Evolutionary conservation across 345 rosid species (phyloP), one percentile per base, ranked within the genome.

Genomic region (Eucalyptus erythrocorys): DNA sequence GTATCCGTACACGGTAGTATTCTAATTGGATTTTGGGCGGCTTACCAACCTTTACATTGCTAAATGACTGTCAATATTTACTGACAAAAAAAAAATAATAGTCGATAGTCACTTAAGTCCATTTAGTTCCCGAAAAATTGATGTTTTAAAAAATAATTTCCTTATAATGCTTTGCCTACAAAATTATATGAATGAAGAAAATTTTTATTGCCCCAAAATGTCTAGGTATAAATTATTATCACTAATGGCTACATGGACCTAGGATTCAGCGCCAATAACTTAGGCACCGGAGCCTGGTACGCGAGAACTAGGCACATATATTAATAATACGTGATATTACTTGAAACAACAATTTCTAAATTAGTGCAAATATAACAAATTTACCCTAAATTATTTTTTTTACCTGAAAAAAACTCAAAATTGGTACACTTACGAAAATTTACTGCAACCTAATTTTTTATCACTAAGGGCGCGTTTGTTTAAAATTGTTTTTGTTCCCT

Each of bases 331-430:
- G 1, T 59, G 7, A 59, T n/a, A 59, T 26, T 59, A 22, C n/a
- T 59, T 59, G 66, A 59, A 59, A 59, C 32, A 59, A 59, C 4
- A 59, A 59, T 59, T 59, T 0, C 2, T 26, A 27, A 7, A 51
- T 0, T 1, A 1, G 26, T 51, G 8, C 0, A 51, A 51, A 21
- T 51, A 51, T 51, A 5, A 51, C 4, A 51, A 51, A 51, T 51
- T 51, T 51, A 19, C 1, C 0, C 4, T 1, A 7, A 51, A 19
- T 13, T 48, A 48, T 7, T 21, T 51, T 51, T 51, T 51, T 0
- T 21, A 51, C 10, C 10, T 1, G 1, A 0, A 21, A 19, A 51
- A 17, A 3, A 0, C 0, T 4, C 24, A 51, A 51, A 51, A 17
- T 51, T 19, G 4, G 0, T 7, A 51, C 4, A 7, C 0, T 51